Evolutionary conservation across 345 rosid genomes (phyloP), one percentile per base, ranked within the genome.

Genomic region (Ceriops decandra): DNA sequence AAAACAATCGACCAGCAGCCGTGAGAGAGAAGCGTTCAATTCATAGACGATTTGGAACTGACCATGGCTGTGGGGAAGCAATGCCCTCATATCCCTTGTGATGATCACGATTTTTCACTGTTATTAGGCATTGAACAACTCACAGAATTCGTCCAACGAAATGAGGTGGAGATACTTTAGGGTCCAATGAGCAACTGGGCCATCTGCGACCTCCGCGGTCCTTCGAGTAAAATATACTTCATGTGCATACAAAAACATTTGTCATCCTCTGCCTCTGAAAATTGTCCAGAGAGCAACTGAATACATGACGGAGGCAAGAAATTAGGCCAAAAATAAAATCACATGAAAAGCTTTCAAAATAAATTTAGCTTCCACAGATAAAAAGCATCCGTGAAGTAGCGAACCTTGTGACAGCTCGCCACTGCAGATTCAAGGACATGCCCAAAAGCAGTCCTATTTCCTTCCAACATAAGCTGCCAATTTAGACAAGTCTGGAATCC

Each of bases 401-500:
- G 1, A 69, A 54, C 68, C 57, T 27, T 35, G 10, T 63, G 38
- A 21, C 24, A 36, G 49, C 65, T 59, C 26, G 6, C 26, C 32
- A 38, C 27, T 64, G n/a, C 11, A 57, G 31, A 58, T 47, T 57
- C 51, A 1, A 4, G 38, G 30, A 28, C 56, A 38, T 24, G 6
- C n/a, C 17, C 36, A 13, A 27, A 42, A 9, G 56, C 21, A 68
- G 31, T 57, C 26, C 66, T 70, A 71, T 74, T 90, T 91, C 80
- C 97, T 81, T 74, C 88, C 91, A 70, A 90, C 90, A 68, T 88
- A 91, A 61, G 93, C 92, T 63, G 91, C 87, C 76, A 91, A 68
- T 77, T 90, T 95, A 8, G 99, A 91, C 42, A 95, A 82, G 80
- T 95, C 96, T 0, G 98, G 96, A 66, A 91, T 70, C 86, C 95